These are phyloP conservation scores for Cystobasidium slooffiae DNA, from an alignment of 1,284 basidiomycete genomes.

Conservation along the genomic window DNA sequence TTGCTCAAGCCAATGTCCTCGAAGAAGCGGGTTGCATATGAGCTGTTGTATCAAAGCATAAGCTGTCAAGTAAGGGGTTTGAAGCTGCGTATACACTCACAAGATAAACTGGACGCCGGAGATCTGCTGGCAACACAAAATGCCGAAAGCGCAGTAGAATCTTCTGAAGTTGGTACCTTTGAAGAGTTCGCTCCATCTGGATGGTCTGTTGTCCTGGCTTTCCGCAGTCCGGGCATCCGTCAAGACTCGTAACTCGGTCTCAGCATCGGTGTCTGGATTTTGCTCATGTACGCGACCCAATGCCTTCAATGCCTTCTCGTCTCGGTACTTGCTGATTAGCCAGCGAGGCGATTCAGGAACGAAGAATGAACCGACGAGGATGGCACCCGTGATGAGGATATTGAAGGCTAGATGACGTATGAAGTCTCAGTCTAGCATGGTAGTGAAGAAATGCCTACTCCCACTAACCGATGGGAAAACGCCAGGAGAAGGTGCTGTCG, in stretches of 20 bases:
- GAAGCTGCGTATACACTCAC: not conserved
- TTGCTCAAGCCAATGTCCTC: constrained; percentile 16
- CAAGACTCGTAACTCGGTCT: constrained; percentile 56
- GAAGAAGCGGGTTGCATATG: constrained; percentile 12
- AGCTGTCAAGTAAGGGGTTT: not conserved
- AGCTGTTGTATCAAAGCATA: not conserved
- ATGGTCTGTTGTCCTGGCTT: constrained; percentile 54
- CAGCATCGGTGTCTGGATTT: constrained; percentile 56
- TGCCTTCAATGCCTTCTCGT: constrained; percentile 57
- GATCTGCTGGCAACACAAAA: constrained; percentile 57
- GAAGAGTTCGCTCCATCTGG: constrained; percentile 58
- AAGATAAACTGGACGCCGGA: constrained; percentile 59
- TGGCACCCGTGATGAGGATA: constrained; percentile 56
- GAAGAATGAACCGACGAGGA: constrained; percentile 57
- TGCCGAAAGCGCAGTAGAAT: constrained; percentile 59
- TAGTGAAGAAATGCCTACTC: not conserved
- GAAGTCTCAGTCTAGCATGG: constrained; percentile 41
- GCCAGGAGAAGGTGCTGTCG: constrained; percentile 52
- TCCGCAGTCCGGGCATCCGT: constrained; percentile 59
- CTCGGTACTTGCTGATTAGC: constrained; percentile 58
- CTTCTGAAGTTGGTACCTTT: constrained; percentile 55
- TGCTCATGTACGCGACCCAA: constrained; percentile 58
- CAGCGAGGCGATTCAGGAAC: constrained; percentile 59
- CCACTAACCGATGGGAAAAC: constrained; percentile 45
- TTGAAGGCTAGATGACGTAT: constrained; percentile 60